Base-by-base conservation (phyloP, 345 rosid genomes). In the Eucalyptus sp. region DNA sequence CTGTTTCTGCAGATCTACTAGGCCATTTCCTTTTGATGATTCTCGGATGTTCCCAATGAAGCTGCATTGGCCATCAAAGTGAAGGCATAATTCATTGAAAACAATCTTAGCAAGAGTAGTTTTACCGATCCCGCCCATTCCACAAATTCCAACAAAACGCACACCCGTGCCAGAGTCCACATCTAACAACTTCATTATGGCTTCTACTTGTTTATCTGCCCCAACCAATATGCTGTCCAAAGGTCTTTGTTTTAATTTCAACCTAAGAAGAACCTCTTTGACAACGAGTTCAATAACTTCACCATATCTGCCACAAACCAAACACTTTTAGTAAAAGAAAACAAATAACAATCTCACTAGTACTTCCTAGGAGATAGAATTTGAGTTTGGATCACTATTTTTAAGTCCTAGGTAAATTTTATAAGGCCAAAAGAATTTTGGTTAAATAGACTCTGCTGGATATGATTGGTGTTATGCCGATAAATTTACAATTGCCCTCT, bases 401-500 rank as follows among this genome's bases (percentile, higher is more conserved):
- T 12, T 1, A 27, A 60, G 66, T 60, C 15, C 1, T 1, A 3
- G 1, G 1, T 1, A 27, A 60, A 3, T 60, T 16, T 5, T 24
- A 87, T 58, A 33, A 1, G 3, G 56, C 17, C 7, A 16, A 0
- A 16, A 16, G 79, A 8, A 66, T 66, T 66, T 66, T 31, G 43
- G 43, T 8, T 0, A 1, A 8, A 31, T 66, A 66, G 22, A 66
- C 3, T 66, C 79, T 12, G 0, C 3, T 0, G 1, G 12, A 66
- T 66, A 66, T 16, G 79, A 66, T 31, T 31, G 22, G 6, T 66
- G 1, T 44, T 44, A 44, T 44, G 9, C 46, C 20, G 12, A 66
- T 16, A 31, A 66, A 66, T 12, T 31, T 66, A 16, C 79, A 15
- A 66, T 6, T 50, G 6, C 1, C 1, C 52, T 1, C 52, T 15